Conservation (phyloP, 495 filamentous ascomycete genomes). For the Lasiosphaeris hirsuta region DNA sequence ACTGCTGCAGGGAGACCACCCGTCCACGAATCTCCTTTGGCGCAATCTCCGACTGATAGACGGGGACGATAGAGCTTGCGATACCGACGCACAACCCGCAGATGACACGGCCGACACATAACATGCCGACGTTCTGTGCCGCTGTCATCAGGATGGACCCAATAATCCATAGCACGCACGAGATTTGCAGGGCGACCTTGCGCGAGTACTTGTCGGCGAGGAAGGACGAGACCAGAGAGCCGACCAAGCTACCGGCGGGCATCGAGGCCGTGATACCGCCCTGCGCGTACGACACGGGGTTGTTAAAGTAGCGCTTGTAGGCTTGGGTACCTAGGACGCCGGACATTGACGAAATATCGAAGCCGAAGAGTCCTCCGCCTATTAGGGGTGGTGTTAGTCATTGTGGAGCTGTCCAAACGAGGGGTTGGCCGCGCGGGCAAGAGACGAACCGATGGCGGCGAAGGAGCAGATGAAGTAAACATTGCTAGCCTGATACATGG, state of each 20-base stretch:
- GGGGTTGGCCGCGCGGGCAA: too few relatives aligned
- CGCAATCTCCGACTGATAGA: constrained; percentile 76
- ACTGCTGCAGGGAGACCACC: constrained; percentile 64
- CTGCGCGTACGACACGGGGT: constrained; percentile 54
- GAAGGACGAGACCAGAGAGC: constrained; percentile 62
- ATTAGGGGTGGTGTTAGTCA: too few relatives aligned
- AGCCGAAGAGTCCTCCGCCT: constrained; percentile 69
- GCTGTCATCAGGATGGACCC: constrained; percentile 64
- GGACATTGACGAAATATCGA: constrained; percentile 70
- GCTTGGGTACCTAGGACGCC: constrained; percentile 61
- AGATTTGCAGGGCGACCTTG: constrained; percentile 66
- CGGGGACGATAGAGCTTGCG: constrained; percentile 69
- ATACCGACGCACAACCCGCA: constrained; percentile 73
- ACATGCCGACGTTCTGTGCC: constrained; percentile 57
- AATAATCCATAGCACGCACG: constrained; percentile 65
- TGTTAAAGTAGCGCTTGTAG: constrained; percentile 60
- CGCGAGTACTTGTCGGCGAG: constrained; percentile 66
- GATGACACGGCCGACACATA: constrained; percentile 67
- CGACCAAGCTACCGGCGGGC: constrained; percentile 72
- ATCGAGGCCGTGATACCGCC: constrained; percentile 67
- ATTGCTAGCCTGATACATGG: constrained; percentile 5
- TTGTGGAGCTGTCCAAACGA: too few relatives aligned
- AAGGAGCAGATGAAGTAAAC: neutral
- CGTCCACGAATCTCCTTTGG: constrained; percentile 76
- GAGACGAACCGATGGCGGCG: too few relatives aligned